Evolutionary conservation across 2,329 filamentous ascomycete genomes (phyloP), one percentile per base, ranked within the genome.

Genomic region (Fusarium paranaense): DNA sequence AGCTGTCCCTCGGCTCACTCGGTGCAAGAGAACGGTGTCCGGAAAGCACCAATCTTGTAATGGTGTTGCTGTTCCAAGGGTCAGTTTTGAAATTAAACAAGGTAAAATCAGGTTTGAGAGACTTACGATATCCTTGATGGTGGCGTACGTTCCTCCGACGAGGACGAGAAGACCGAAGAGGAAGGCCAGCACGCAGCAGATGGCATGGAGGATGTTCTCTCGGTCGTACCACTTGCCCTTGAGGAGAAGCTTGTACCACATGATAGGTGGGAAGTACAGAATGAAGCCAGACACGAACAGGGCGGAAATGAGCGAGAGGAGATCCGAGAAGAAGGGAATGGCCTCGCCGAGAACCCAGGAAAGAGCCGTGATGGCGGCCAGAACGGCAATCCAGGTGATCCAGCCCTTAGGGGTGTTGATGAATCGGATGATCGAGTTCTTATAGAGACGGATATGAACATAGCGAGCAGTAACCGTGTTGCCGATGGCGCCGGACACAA

Each of bases 311-410:
- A 87, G 84, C 64, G 85, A 82, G n/a, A 94, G 83, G 50, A 94
- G 83, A 57, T 92, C 86, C 69, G 89, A 89, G 83, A 94, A 95
- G 78, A 91, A 90, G 2, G 93, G 93, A 58, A 95, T 91, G 1
- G 90, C 89, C 76, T 92, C 89, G 88, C 90, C 90, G 20, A 92
- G 60, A 14, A 91, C 59, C 70, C 70, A 72, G 6, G 67, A 37
- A 11, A 67, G 37, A 3, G 69, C 30, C 85, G 91, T 94, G 37
- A 91, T 80, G 40, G 79, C 74, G 1, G 86, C 80, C 32, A 90
- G 87, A 25, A 94, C 89, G 4, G 72, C 83, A 5, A 90, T 78
- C 92, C 92, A 93, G 5, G 81, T 82, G 62, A 79, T 70, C 83
- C 83, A 84, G 20, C 83, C 73, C 57, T 69, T 69, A 5, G 62